Evolutionary conservation across 768 basidiomycete genomes (phyloP), one percentile per base, ranked within the genome.

Genomic region (Boletus pseudopeckii): DNA sequence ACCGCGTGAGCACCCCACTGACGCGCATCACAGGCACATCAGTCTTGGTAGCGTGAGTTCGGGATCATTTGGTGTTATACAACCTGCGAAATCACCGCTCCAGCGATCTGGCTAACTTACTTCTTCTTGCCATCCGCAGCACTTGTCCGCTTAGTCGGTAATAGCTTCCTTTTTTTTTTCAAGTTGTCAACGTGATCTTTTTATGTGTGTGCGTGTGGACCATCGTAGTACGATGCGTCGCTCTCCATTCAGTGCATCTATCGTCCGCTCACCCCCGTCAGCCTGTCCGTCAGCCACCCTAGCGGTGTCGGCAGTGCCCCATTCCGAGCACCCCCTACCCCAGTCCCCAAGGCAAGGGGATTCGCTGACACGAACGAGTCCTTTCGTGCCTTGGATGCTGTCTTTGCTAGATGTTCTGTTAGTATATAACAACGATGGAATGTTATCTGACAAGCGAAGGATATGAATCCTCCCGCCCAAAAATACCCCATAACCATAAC

Each of bases 301-400:
- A 92, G 71, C 8, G 90, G 89, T 37, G 86, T 84, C 61, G 83
- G 86, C 52, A 88, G 62, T 46, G 79, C 72, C 42, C 80, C 80
- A 61, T 83, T 80, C 53, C 85, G 75, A 26, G 82, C 77, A n/a
- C 84, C 75, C 6, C 85, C 84, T 26, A 79, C 76, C 7, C 71
- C 69, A 40, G 80, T 79, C 20, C 90, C 88, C 33, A 92, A 70
- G 9, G 90, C 83, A 38, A 93, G 79, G 8, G 91, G 91, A 63
- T 93, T 91, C 17, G 91, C 81, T n/a, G 89, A 84, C 28, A 80
- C 73, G 67, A 83, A 91, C 1, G 91, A 90, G 55, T 90, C 86
- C 60, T 84, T 89, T 56, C 91, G 80, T 34, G 83, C 80, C 60
- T 83, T 84, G 45, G 85, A 79, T 24, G 87, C 83, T 59, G 77